These are phyloP conservation scores for Verbascum thapsus DNA, from an alignment of 257 asterid species.

Conservation along the genomic window DNA sequence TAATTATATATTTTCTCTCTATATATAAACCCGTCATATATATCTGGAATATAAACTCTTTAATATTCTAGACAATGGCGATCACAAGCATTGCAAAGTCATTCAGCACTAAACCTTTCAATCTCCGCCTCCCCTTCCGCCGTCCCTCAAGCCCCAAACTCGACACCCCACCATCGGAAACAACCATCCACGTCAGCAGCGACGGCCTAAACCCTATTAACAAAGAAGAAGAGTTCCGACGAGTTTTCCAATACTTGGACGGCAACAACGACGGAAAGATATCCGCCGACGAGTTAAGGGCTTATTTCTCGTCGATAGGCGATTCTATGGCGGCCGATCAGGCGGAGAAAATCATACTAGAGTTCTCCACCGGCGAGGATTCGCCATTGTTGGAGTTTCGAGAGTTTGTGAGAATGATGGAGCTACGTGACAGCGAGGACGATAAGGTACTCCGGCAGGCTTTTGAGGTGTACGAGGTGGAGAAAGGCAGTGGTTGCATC, in stretches of 20 bases:
- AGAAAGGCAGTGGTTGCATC: conserved; percentile 42
- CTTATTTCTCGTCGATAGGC: conserved; percentile 37
- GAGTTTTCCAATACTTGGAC: conserved; percentile 39
- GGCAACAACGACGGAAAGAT: conserved; percentile 44
- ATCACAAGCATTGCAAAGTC: conserved; percentile 27
- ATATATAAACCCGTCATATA: neutral
- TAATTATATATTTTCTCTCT: neutral
- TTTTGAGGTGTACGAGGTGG: conserved; percentile 46
- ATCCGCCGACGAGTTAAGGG: conserved; percentile 35
- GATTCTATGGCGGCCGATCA: conserved; percentile 36
- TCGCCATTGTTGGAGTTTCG: conserved; percentile 31
- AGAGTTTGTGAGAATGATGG: conserved; percentile 37
- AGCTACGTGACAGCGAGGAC: conserved; percentile 25
- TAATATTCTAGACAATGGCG: conserved; percentile 22
- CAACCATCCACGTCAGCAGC: neutral
- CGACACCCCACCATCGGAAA: conserved; percentile 8
- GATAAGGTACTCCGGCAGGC: conserved; percentile 34
- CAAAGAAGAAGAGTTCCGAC: conserved; percentile 28
- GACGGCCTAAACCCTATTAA: neutral
- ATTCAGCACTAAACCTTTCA: conserved; percentile 9
- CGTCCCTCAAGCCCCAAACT: conserved; percentile 2
- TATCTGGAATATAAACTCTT: too few relatives aligned
- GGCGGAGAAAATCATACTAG: conserved; percentile 34
- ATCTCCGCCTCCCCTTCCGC: conserved; percentile 25
- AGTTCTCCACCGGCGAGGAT: conserved; percentile 30